Percentiles rank a stretch among this genome's conserved stretches.
phyloP scores from a whole-genome alignment of 352 stramenopile species.

The Phytophthora multivora region DNA sequence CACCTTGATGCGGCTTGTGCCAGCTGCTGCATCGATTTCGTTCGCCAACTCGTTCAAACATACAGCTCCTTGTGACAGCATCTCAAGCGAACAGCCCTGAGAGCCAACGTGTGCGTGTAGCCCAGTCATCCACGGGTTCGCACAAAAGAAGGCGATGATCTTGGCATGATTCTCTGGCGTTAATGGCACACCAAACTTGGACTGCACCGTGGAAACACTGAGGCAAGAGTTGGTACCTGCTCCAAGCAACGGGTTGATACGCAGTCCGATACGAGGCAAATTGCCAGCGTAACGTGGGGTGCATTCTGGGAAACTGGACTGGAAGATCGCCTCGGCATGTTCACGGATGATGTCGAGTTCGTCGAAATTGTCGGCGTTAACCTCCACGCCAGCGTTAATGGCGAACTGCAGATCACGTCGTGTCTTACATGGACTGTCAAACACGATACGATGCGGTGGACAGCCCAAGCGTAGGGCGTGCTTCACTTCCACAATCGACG shows the following conservation, averaged over 20 bases:
- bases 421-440: slow-evolving; percentile 94
- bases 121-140: slow-evolving; percentile 88
- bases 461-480: slow-evolving; percentile 79
- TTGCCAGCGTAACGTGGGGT: slow-evolving; percentile 62
- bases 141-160: slow-evolving; percentile 78
- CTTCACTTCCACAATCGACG: slow-evolving; percentile 85
- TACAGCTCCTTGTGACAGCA: slow-evolving; percentile 80
- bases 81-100: slow-evolving; percentile 82
- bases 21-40: slow-evolving; percentile 70
- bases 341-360: slow-evolving; percentile 86
- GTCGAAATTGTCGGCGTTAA: slow-evolving; percentile 93
- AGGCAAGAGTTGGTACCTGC: slow-evolving; percentile 85
- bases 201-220: slow-evolving; percentile 88
- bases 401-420: slow-evolving; percentile 85
- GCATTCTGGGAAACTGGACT: slow-evolving; percentile 73
- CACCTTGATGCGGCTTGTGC: slow-evolving; percentile 75
- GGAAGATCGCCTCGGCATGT: slow-evolving; percentile 89
- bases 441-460: slow-evolving; percentile 83
- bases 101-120: slow-evolving; percentile 91
- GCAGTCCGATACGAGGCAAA: slow-evolving; percentile 84
- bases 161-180: slow-evolving; percentile 52
- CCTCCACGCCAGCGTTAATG: slow-evolving; percentile 80
- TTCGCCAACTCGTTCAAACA: slow-evolving; percentile 84
- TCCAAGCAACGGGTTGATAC: slow-evolving; percentile 92
- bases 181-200: slow-evolving; percentile 92